These are phyloP conservation scores for Petunia hybrid DNA, from an alignment of 305 asterid genomes.

Conservation along the genomic window DNA sequence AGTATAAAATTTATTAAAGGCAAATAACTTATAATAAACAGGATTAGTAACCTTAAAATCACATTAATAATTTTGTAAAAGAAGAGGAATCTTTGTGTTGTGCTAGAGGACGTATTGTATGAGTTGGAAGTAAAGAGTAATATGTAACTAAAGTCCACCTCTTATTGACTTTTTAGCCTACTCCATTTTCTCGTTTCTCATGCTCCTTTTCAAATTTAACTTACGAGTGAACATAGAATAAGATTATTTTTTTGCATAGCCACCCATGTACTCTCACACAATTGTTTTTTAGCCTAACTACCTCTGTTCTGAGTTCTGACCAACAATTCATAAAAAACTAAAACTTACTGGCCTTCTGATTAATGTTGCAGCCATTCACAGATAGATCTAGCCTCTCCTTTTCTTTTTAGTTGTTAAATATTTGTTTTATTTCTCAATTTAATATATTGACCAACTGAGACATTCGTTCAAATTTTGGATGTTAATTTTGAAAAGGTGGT, in stretches of 20 bases:
- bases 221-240: neutral
- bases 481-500: too few species aligned
- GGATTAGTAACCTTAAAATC: neutral
- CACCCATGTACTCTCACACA: neutral
- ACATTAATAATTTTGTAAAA: conserved; percentile 37
- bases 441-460: too few species aligned
- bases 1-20: neutral
- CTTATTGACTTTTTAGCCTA: conserved; percentile 44
- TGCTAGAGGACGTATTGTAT: conserved; percentile 48
- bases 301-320: neutral
- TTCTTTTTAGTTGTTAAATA: neutral
- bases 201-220: neutral
- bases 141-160: conserved; percentile 54
- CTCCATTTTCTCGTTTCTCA: conserved; percentile 24
- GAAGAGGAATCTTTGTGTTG: conserved; percentile 61
- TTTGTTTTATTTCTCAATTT: too few species aligned
- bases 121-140: conserved; percentile 53
- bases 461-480: too few species aligned
- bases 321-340: neutral
- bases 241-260: neutral
- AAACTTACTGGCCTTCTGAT: neutral
- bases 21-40: neutral
- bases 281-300: neutral
- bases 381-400: neutral
- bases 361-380: neutral